These are phyloP conservation scores for Lasiosphaeria hispida DNA, from an alignment of 495 filamentous ascomycete genomes.

Conservation along the genomic window DNA sequence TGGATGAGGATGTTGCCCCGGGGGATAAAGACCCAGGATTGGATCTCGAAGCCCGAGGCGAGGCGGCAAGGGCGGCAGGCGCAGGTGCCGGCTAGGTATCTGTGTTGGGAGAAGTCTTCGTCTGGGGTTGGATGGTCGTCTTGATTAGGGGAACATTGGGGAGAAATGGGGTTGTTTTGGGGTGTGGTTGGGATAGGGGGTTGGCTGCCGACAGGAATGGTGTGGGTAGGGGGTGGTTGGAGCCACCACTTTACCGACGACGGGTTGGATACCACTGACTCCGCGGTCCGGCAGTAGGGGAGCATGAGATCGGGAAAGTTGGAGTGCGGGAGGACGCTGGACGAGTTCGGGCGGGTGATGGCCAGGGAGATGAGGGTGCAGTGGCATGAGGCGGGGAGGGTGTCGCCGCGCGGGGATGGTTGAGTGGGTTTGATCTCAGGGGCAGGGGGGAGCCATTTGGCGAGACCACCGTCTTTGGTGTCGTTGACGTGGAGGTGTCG, in stretches of 20 bases:
- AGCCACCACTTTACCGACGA: slow-evolving; percentile 38
- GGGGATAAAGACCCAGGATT: slow-evolving; percentile 67
- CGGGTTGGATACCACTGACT: slow-evolving; percentile 45
- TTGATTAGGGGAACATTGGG: too few species aligned
- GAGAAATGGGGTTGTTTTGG: background rate
- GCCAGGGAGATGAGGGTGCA: slow-evolving; percentile 39
- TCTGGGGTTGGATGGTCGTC: background rate
- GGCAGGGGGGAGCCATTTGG: slow-evolving; percentile 42
- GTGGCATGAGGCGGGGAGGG: slow-evolving; percentile 40
- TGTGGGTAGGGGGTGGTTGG: slow-evolving; percentile 26
- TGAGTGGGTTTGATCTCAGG: background rate
- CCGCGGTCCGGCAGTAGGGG: slow-evolving; percentile 30
- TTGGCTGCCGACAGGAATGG: too few species aligned
- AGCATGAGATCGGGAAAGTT: slow-evolving; percentile 35
- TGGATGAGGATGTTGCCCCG: slow-evolving; percentile 55
- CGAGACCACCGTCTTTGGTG: slow-evolving; percentile 59
- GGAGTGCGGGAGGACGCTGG: slow-evolving; percentile 27
- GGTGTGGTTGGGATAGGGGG: slow-evolving; percentile 8
- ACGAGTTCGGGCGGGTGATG: slow-evolving; percentile 39
- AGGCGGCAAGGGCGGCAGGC: slow-evolving; percentile 62
- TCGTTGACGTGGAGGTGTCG: slow-evolving; percentile 50
- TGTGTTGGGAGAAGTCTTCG: slow-evolving; percentile 12
- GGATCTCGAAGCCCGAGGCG: slow-evolving; percentile 62
- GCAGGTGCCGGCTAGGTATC: slow-evolving; percentile 65
- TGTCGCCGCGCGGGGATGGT: slow-evolving; percentile 7